Base-by-base conservation (phyloP, 2,329 filamentous ascomycete genomes). In the Ophiobolus disseminans region DNA sequence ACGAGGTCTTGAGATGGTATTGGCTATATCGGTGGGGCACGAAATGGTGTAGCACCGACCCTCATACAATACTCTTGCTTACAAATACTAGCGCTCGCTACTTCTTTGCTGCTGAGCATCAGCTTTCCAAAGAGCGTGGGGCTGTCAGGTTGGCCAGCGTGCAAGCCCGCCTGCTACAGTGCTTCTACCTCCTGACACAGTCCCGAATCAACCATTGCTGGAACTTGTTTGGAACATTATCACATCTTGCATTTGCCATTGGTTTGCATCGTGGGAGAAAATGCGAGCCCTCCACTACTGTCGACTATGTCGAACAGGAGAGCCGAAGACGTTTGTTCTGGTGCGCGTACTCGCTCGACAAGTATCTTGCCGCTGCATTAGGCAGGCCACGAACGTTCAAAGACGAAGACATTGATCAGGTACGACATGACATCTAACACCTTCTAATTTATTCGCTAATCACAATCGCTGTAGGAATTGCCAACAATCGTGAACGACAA, bases 371-470 rank as follows among this genome's bases (percentile, higher is more conserved):
- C 19, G 82, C 85, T n/a, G 81, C 86, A 14, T 79, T 86, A 22
- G 85, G 85, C 0, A 75, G 85, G 5, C 85, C 85, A 1, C 69
- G 82, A 6, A 76, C 84, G 11, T 82, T 86, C 20, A 83, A 85
- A 39, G 84, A 87, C 35, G 82, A 86, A 25, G 83, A 87, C 40
- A 83, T 86, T 38, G 84, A 87, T 42, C 84, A 86, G 50, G 79
- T 81, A n/a, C 71, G 50, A 26, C 3, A 17, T n/a, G 4, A 42
- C 8, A 14, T 8, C 19, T n/a, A n/a, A 14, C 5, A 10, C 23
- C 8, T 44, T 36, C 43, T 21, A n/a, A 10, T 34, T 9, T 26
- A n/a, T n/a, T n/a, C n/a, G n/a, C n/a, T n/a, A n/a, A n/a, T n/a
- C n/a, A n/a, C n/a, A n/a, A n/a, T n/a, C 17, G 45, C 48, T 64